Base-by-base conservation (phyloP, 1,139 yeast species). In the Blastobotrys illinoisensis region DNA sequence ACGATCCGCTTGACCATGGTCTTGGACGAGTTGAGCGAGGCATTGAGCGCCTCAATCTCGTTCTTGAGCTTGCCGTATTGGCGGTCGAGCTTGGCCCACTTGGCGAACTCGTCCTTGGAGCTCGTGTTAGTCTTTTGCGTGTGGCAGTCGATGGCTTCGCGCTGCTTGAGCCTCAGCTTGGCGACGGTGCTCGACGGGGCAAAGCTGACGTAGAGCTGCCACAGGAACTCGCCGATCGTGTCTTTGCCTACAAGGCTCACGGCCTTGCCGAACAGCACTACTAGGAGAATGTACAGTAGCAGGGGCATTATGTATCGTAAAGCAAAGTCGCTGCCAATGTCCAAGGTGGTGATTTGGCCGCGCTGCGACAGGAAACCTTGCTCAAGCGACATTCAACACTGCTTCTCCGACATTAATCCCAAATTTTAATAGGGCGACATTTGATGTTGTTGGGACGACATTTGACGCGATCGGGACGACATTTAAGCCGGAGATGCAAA, bases 101-200 rank as follows among this genome's bases (percentile, higher is more conserved):
- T 85, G 49, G 98, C 97, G 69, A 91, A 93, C 64, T 93, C 85
- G 67, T 93, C 97, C 69, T 91, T 97, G 5, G 97, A 95, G 58
- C 90, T 82, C 14, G 91, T 79, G 7, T 78, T 65, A 48, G 81
- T 74, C 59, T 90, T 79, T 62, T 85, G 81, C 13, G 73, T 74
- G 60, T 79, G 74, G 24, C 83, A 66, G 23, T 72, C 69, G 7
- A 70, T 66, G 49, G 85, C 79, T 62, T 85, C 80, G 7, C 66
- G 62, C 56, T 78, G 75, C 56, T 78, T 73, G 1, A 59, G 58
- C 7, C 74, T 68, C 50, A 81, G 72, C 50, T 72, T 66, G 21
- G 70, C 55, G 65, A 68, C 62, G 62, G 69, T 54, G 68, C 75
- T 46, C 64, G 69, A 60, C 43, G 71, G 57, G 65, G 74, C 77